Evolutionary conservation across 2,329 filamentous ascomycete species (phyloP).

Genomic region (Neonectria neomacrospora): DNA sequence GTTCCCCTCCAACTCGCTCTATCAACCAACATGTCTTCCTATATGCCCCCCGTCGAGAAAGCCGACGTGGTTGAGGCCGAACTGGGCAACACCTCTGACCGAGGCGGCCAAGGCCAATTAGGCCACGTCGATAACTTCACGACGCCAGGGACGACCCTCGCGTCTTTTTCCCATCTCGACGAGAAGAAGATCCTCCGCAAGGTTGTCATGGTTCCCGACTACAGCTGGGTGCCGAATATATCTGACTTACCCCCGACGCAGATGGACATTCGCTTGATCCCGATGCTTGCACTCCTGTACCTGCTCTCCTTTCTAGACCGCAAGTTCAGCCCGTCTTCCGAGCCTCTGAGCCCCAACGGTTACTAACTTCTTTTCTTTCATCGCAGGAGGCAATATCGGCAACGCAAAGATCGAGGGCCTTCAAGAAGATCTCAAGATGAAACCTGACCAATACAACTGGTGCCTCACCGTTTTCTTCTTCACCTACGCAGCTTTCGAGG

Average conservation of each 20-base stretch:
- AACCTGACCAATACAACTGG: slow-evolving; percentile 75
- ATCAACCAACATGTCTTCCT: slow-evolving; percentile 6
- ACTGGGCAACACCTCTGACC: slow-evolving; percentile 24
- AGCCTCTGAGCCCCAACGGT: background rate
- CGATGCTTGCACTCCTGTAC: slow-evolving; percentile 74
- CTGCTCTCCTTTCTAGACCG: slow-evolving; percentile 76
- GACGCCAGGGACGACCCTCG: slow-evolving; percentile 35
- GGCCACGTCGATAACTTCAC: slow-evolving; percentile 28
- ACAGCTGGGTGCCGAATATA: background rate
- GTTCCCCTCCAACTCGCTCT: too few species aligned
- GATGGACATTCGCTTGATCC: slow-evolving; percentile 65
- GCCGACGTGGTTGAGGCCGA: slow-evolving; percentile 39
- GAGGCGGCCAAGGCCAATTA: slow-evolving; percentile 19
- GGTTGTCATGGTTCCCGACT: slow-evolving; percentile 43
- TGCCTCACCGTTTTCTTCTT: slow-evolving; percentile 81
- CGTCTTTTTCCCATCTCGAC: slow-evolving; percentile 44
- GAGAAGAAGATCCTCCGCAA: slow-evolving; percentile 70
- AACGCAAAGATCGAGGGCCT: slow-evolving; percentile 74
- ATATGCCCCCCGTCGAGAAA: slow-evolving; percentile 35
- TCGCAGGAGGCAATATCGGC: slow-evolving; percentile 58
- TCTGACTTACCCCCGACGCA: slow-evolving; percentile 39
- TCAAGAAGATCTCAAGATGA: slow-evolving; percentile 66
- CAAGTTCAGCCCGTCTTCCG: slow-evolving; percentile 36
- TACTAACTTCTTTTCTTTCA: too few species aligned
- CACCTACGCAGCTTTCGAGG: slow-evolving; percentile 78